Evolutionary conservation across 2,329 filamentous ascomycete genomes (phyloP), one percentile per base, ranked within the genome.

Genomic region (Ophiostoma quercus): DNA sequence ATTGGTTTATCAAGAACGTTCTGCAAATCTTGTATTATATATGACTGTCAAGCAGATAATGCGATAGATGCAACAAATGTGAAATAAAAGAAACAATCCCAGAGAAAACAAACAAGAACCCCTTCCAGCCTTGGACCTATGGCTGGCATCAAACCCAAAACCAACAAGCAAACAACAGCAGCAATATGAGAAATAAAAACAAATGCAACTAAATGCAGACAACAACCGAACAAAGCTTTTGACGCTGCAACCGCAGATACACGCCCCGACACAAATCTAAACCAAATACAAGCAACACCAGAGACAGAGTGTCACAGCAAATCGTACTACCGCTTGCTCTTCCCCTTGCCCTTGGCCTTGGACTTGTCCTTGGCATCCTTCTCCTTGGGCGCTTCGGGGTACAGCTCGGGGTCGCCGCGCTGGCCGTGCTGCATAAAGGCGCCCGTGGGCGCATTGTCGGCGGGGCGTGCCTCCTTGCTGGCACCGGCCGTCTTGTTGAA

Each of bases 341-440:
- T 73, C 29, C 71, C 74, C 72, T 76, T 76, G 29, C 67, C 72
- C 67, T 72, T 71, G 16, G 16, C 19, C 65, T 71, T 71, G 16
- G 43, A 32, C 65, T 71, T 73, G 41, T 82, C 78, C 74, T 87
- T 87, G 71, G 83, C 80, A 75, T 83, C 86, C 51, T 76, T 78
- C 51, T 76, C 78, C 68, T 92, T 89, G 8, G 41, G 29, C 12
- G 19, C 14, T 7, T 92, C 82, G 11, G 85, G 87, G 77, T 89
- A 97, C 16, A 97, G 83, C 62, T 85, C 82, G 78, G 92, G 88
- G 76, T 98, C 94, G 5, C 93, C 94, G 75, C 91, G 92, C 19
- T 92, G 92, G 54, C 94, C 94, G 82, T 96, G 85, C 72, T 89
- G 86, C 78, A 92, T 89, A 74, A 97, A 98, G 75, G 95, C 92